Base-by-base conservation (phyloP, 139 green algal species). In the Dunaliella primolecta region DNA sequence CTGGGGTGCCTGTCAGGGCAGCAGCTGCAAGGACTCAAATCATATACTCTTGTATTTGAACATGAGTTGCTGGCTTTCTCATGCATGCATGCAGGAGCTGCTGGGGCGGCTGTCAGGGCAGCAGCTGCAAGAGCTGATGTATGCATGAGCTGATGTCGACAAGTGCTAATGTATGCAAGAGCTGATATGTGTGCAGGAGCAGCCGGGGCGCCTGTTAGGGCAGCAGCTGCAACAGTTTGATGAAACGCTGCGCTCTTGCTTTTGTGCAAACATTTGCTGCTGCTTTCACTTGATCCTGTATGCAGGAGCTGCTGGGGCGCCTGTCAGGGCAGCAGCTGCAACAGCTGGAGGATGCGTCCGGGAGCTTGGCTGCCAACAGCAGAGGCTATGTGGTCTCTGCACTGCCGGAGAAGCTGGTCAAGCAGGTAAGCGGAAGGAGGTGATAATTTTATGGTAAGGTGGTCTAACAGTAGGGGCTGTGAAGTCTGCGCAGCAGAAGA, bases 141-240 rank as follows among this genome's bases (percentile, higher is more conserved):
- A 70, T 7, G 29, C 36, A 71, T 24, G n/a, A n/a, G n/a, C n/a
- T n/a, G n/a, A n/a, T n/a, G n/a, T n/a, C n/a, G n/a, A n/a, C n/a
- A 32, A 27, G 15, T 79, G 31, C 56, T 86, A 0, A 79, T 70
- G 33, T 27, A 78, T 23, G 36, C 64, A 55, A n/a, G n/a, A n/a
- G n/a, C n/a, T n/a, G n/a, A n/a, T n/a, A n/a, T n/a, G n/a, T 31
- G 35, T 86, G 83, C 83, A 81, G 82, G 82, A 33, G 33, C 33
- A 23, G 20, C 71, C 81, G 82, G 25, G 3, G 33, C 57, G 57
- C 29, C 25, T 35, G 29, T 27, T 34, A 3, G 72, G 57, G 36
- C 70, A 84, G 81, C 70, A 35, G 30, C 57, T 80, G 81, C 81
- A 46, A 30, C 38, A 84, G 81, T 34, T 84, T 15, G 36, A 1